Evolutionary conservation across 108 stramenopile species (phyloP).

Genomic region (Mediolabrus comicus): DNA sequence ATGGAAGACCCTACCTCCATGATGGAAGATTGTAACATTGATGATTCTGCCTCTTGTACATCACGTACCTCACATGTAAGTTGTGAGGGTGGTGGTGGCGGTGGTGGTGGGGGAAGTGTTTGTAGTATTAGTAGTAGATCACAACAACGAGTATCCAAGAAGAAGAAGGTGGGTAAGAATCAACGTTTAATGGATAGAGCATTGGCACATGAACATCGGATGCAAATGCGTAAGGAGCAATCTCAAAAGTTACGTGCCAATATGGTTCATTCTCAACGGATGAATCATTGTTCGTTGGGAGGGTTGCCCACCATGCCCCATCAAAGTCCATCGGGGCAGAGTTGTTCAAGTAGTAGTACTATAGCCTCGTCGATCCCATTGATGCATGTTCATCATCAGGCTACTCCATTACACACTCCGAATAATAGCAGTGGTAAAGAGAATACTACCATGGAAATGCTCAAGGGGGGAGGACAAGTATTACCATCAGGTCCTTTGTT

Average conservation of each 20-base stretch:
- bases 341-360: neutral
- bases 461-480: no score
- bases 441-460: no score
- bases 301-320: neutral
- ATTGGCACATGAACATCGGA: slow-evolving; percentile 32
- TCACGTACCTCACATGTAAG: slow-evolving; percentile 15
- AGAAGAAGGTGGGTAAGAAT: slow-evolving; percentile 21
- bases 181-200: slow-evolving; percentile 33
- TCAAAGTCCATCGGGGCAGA: neutral
- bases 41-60: slow-evolving; percentile 15
- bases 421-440: no score
- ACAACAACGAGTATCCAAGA: slow-evolving; percentile 1
- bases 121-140: neutral
- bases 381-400: neutral
- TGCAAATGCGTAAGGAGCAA: slow-evolving; percentile 18
- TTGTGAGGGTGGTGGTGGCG: slow-evolving; percentile 9
- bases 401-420: neutral
- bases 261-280: slow-evolving; percentile 27
- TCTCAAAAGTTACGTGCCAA: slow-evolving; percentile 19
- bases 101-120: neutral
- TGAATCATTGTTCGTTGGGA: slow-evolving; percentile 1
- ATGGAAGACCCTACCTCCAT: slow-evolving; percentile 23
- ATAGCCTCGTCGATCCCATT: neutral
- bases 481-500: neutral
- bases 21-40: slow-evolving; percentile 12